These are phyloP conservation scores for Paramyrothecium roridum DNA, from an alignment of 2,329 filamentous ascomycete genomes.

Conservation along the genomic window DNA sequence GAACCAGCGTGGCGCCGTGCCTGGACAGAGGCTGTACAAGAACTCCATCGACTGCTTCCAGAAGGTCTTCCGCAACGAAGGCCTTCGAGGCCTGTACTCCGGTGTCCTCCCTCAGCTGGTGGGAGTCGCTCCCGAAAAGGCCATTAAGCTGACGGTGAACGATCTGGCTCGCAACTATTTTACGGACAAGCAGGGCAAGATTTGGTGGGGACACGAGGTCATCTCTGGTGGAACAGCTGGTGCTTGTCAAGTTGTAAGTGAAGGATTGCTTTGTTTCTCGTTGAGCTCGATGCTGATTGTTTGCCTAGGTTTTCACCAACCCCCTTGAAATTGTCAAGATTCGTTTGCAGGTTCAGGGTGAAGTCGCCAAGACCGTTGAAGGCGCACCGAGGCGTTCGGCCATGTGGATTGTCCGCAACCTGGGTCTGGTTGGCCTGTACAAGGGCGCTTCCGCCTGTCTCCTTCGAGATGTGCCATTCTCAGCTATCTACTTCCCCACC, in stretches of 20 bases:
- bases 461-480: conserved; percentile 95
- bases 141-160: conserved; percentile 98
- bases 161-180: conserved; percentile 80
- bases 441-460: conserved; percentile 95
- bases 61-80: conserved; percentile 93
- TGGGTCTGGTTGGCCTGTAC: conserved; percentile 92
- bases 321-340: conserved; percentile 99
- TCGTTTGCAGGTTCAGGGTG: conserved; percentile 93
- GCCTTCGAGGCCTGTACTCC: conserved; percentile 84
- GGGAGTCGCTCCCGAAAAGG: conserved; percentile 98
- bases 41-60: conserved; percentile 94
- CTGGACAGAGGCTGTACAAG: conserved; percentile 88
- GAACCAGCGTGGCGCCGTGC: conserved; percentile 82
- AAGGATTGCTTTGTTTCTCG: neutral
- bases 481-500: conserved; percentile 96
- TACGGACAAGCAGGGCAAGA: conserved; percentile 72
- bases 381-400: conserved; percentile 84
- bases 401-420: conserved; percentile 95
- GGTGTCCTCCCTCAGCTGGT: conserved; percentile 93
- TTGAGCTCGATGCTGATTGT: neutral
- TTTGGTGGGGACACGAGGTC: conserved; percentile 70
- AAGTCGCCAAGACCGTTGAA: conserved; percentile 84
- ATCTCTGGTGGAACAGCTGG: conserved; percentile 86
- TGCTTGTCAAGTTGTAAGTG: conserved; percentile 89
- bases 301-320: conserved; percentile 81